Evolutionary conservation across 306 rosid species (phyloP), one percentile per base, ranked within the genome.

Genomic region (Ziziphus jujuba): DNA sequence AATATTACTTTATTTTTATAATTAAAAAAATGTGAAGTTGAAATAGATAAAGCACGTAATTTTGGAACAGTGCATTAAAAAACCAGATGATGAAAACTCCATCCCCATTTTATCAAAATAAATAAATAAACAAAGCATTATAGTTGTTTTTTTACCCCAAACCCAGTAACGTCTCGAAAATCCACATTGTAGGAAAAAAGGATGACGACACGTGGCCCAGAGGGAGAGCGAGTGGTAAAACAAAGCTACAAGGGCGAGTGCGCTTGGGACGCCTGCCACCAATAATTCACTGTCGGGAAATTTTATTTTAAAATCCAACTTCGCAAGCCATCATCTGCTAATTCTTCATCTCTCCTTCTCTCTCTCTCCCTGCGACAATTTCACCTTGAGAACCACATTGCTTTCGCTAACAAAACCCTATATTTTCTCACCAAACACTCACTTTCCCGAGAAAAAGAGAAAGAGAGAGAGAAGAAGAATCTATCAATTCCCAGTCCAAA

Each of bases 401-500:
- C 1, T 75, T 66, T 61, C 65, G 28, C 34, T 3, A 24, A 25
- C 35, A 21, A 48, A 80, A 49, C 75, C 81, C 91, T 76, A 84
- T 75, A 84, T 78, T 72, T 79, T 66, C 84, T 83, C 78, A 7
- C 67, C 76, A 38, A 70, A n/a, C 63, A 20, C 48, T 68, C 65
- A 15, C 78, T 31, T 66, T 65, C 72, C 65, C 65, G 28, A 40
- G 45, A 36, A 2, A 11, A 2, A 36, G 43, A 36, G 43, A 40
- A 40, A 12, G 3, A 40, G 45, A 40, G 12, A 14, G 7, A 9
- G 47, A 38, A 19, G 57, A 54, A 28, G 63, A 74, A 70, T 36
- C 75, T n/a, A 45, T 33, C 43, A 57, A 33, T 65, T 56, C 53
- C 58, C 45, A 56, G 20, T 60, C 51, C 23, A 7, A 21, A 34